phyloP scores from a whole-genome alignment of 208 protist genomes.

The Acanthamoeba healyi region DNA sequence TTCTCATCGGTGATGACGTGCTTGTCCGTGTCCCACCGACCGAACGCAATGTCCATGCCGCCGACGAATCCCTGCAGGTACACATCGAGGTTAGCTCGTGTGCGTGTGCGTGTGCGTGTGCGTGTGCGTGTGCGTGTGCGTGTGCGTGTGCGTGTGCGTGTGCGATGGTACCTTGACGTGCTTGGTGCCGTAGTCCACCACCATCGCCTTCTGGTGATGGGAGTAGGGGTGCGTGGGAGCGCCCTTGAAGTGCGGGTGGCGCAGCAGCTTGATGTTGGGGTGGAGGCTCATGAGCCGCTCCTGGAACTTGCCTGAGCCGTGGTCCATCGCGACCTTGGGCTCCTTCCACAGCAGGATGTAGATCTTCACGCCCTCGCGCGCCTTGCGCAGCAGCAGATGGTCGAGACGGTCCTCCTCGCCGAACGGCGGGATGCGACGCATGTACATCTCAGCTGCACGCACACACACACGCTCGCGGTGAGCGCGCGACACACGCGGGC shows the following conservation, averaged over 20 bases:
- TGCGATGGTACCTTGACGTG: neutral
- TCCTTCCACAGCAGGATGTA: slow-evolving; percentile 35
- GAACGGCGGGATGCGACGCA: too few species aligned
- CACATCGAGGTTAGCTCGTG: too few species aligned
- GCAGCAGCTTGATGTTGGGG: slow-evolving; percentile 53
- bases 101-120: too few species aligned
- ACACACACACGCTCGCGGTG: too few species aligned
- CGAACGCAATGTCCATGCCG: slow-evolving; percentile 26
- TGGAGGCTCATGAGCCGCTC: neutral
- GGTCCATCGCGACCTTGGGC: neutral
- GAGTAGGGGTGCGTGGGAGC: slow-evolving; percentile 32
- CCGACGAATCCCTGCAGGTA: slow-evolving; percentile 49
- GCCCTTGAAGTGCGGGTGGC: slow-evolving; percentile 34
- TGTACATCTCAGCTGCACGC: too few species aligned
- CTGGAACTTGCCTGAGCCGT: neutral
- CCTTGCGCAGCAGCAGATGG: slow-evolving; percentile 12
- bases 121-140: too few species aligned
- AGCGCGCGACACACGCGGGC: too few species aligned
- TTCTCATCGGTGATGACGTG: slow-evolving; percentile 28
- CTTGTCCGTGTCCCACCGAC: slow-evolving; percentile 8
- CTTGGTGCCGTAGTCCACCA: slow-evolving; percentile 69
- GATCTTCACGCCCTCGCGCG: neutral
- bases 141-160: too few species aligned
- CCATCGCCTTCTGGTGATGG: slow-evolving; percentile 72
- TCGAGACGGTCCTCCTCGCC: slow-evolving; percentile 55